phyloP scores from a whole-genome alignment of 2,329 filamentous ascomycete genomes.

The Magnaporthales sp. region DNA sequence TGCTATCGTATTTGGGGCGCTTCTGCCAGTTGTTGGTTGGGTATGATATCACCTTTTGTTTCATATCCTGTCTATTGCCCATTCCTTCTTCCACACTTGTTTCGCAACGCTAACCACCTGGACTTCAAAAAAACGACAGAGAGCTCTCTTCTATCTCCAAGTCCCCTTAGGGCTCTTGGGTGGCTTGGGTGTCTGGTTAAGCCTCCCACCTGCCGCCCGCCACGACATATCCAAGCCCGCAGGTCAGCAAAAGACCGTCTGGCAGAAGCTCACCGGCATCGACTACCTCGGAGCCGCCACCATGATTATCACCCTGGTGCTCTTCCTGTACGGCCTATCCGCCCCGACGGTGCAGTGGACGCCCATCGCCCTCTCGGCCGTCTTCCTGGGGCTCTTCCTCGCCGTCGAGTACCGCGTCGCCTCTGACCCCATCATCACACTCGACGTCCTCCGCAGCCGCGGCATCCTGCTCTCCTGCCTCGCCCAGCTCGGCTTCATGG shows the following conservation, averaged over 20 bases:
- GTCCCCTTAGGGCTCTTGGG: constrained; percentile 53
- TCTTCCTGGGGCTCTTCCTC: constrained; percentile 43
- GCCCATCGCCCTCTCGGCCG: constrained; percentile 51
- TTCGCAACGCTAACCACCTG: background rate
- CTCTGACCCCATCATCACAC: constrained; percentile 65
- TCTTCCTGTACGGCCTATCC: constrained; percentile 63
- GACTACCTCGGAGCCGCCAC: constrained; percentile 67
- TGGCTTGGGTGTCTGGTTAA: constrained; percentile 53
- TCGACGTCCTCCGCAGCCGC: constrained; percentile 59
- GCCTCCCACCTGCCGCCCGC: constrained; percentile 47
- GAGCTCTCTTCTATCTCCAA: constrained; percentile 66
- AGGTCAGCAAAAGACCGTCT: constrained; percentile 19
- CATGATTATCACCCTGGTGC: constrained; percentile 55
- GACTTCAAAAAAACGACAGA: constrained; percentile 37
- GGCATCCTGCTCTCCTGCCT: constrained; percentile 66
- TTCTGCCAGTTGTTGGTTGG: constrained; percentile 52
- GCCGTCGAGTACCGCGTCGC: constrained; percentile 56
- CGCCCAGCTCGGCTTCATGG: constrained; percentile 70
- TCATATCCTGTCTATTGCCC: background rate
- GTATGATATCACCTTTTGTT: constrained; percentile 31
- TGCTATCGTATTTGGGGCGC: constrained; percentile 21
- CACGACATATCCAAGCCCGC: constrained; percentile 14
- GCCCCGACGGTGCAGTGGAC: constrained; percentile 45
- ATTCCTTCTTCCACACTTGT: background rate
- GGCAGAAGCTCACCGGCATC: constrained; percentile 52